Percentiles rank a stretch among this genome's conserved stretches.
Conservation (phyloP, 176 grass and related monocot genomes). For the Zoysia japonica region DNA sequence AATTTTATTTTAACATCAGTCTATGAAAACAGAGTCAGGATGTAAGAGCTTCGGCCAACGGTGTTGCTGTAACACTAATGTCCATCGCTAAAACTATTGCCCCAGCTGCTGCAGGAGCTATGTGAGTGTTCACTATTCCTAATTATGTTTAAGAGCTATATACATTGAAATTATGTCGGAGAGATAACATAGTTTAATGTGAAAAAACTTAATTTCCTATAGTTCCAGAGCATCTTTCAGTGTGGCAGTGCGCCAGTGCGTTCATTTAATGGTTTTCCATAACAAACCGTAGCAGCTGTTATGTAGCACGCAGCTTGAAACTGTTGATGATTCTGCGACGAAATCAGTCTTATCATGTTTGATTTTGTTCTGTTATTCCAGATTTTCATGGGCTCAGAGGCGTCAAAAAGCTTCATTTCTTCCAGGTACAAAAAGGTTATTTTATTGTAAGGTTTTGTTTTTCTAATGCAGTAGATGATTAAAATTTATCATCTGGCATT, state of each 20-base stretch:
- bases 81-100: constrained; percentile 66
- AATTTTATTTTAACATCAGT: constrained; percentile 26
- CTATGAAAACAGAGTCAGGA: constrained; percentile 49
- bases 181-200: background rate
- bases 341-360: constrained; percentile 15
- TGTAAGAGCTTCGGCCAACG: constrained; percentile 66
- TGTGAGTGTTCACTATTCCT: constrained; percentile 55
- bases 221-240: constrained; percentile 6
- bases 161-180: background rate
- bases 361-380: background rate
- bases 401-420: constrained; percentile 55
- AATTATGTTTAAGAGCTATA: background rate
- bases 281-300: background rate
- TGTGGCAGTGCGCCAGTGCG: background rate
- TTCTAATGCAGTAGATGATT: too few species aligned
- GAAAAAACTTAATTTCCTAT: background rate
- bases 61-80: constrained; percentile 55
- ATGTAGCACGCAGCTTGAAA: background rate
- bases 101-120: constrained; percentile 54
- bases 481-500: too few species aligned
- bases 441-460: too few species aligned
- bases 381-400: constrained; percentile 74
- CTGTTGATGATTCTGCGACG: background rate
- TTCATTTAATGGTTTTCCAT: constrained; percentile 1
- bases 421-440: constrained; percentile 41